Evolutionary conservation across 1,139 yeast genomes (phyloP).

Genomic region (Taphrina confusa): DNA sequence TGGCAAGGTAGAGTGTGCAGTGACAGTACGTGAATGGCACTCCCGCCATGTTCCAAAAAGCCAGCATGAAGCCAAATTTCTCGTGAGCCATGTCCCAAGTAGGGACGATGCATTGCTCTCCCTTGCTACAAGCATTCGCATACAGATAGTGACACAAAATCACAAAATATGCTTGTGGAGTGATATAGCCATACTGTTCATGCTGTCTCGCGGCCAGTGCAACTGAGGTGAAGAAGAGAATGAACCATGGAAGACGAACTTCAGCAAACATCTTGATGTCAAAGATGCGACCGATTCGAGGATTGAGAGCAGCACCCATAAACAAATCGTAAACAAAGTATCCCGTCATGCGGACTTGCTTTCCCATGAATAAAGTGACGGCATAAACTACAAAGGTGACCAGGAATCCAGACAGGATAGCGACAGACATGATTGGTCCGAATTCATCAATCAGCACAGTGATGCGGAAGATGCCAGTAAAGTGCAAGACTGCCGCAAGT

Average conservation of each 20-base stretch:
- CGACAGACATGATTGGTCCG: slow-evolving; percentile 90
- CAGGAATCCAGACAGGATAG: slow-evolving; percentile 72
- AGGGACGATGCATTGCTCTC: slow-evolving; percentile 94
- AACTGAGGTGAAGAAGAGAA: slow-evolving; percentile 72
- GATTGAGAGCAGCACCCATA: slow-evolving; percentile 97
- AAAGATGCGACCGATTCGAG: slow-evolving; percentile 77
- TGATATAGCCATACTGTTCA: slow-evolving; percentile 74
- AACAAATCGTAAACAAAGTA: slow-evolving; percentile 85
- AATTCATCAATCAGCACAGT: slow-evolving; percentile 74
- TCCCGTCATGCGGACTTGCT: slow-evolving; percentile 88
- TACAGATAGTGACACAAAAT: slow-evolving; percentile 88
- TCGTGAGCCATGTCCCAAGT: slow-evolving; percentile 99
- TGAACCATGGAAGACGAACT: slow-evolving; percentile 96
- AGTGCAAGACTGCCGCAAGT: slow-evolving; percentile 63
- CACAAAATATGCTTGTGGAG: slow-evolving; percentile 73
- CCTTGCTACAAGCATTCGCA: slow-evolving; percentile 96
- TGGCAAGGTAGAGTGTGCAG: slow-evolving; percentile 76
- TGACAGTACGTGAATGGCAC: slow-evolving; percentile 98
- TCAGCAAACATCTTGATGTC: slow-evolving; percentile 97
- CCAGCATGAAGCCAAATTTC: slow-evolving; percentile 95
- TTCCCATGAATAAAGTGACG: slow-evolving; percentile 42
- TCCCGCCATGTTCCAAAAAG: slow-evolving; percentile 98
- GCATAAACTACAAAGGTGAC: slow-evolving; percentile 72
- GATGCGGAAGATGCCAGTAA: slow-evolving; percentile 69
- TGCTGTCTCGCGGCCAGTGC: slow-evolving; percentile 76